Base-by-base conservation (phyloP, 805 yeast species). In the Yamadazyma ubonensis region DNA sequence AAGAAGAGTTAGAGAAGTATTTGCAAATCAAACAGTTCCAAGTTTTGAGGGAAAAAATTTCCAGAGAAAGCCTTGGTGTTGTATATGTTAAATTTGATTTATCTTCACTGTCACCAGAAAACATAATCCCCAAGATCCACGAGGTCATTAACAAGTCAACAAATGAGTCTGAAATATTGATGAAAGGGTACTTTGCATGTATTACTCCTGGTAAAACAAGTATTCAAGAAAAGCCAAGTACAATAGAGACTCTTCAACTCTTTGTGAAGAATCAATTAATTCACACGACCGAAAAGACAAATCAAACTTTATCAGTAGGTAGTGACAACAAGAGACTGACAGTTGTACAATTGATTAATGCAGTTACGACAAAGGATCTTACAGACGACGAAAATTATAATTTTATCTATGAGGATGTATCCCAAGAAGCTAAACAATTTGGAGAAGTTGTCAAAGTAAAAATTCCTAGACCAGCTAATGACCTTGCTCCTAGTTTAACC, bases 331-430 rank as follows among this genome's bases (percentile, higher is more conserved):
- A 67, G 2, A 66, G 61, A 42, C 74, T 67, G 73, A 70, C 57
- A 11, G 87, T 85, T 1, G 54, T 90, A 6, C 79, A 83, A 41
- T 59, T 89, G 3, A 57, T 86, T 26, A 90, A 89, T 53, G 65
- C 79, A 33, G 71, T 86, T 1, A 73, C 83, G 2, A 74, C 82
- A 1, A 78, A 78, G 25, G 95, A 86, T 46, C 59, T 86, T 39
- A 59, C 71, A 15, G 78, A 78, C 30, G 76, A 71, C 18, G 56
- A 55, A 0, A 72, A 67, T 21, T 78, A 65, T 47, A 61, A 70
- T 17, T 78, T 75, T 33, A 65, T 83, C 14, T 57, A 67, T 31
- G 66, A 70, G 4, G 83, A 85, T 26, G 70, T 90, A 16, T 40
- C 52, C 15, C 52, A 59, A 7, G 79, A 79, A 47, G 76, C 79